Percentiles rank a stretch among this genome's conserved stretches.
Conservation (phyloP, 2,329 filamentous ascomycete species). For the Apiospora malaysiana region DNA sequence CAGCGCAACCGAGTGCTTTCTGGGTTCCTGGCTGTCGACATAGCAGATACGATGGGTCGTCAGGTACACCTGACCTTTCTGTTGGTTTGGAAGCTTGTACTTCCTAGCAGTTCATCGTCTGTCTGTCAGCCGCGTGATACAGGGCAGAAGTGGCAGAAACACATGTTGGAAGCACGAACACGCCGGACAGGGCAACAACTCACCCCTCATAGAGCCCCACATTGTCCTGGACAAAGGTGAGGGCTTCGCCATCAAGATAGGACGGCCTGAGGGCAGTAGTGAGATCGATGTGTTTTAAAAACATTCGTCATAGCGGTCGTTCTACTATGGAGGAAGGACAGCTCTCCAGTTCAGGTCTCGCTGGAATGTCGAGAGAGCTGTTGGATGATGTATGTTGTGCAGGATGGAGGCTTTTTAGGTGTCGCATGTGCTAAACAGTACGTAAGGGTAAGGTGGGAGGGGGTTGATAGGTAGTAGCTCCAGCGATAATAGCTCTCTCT, state of each 20-base stretch:
- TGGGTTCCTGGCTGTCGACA: constrained; percentile 85
- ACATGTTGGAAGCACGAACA: background rate
- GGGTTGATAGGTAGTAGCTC: too few relatives aligned
- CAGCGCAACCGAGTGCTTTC: constrained; percentile 82
- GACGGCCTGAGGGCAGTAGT: constrained; percentile 94
- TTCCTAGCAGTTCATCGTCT: constrained; percentile 63
- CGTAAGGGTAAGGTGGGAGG: too few relatives aligned
- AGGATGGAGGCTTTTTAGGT: constrained; percentile 8
- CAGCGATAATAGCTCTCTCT: too few relatives aligned
- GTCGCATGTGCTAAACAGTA: background rate
- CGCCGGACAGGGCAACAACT: constrained; percentile 41
- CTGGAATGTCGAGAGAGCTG: background rate
- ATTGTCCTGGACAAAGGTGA: constrained; percentile 96
- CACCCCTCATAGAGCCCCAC: constrained; percentile 98
- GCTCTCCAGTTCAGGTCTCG: background rate
- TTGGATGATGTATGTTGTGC: constrained; percentile 8
- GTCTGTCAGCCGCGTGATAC: constrained; percentile 1
- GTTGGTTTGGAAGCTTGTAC: constrained; percentile 91
- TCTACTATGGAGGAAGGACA: background rate
- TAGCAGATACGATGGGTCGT: constrained; percentile 97
- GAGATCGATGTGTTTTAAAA: constrained; percentile 92
- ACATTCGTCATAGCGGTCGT: constrained; percentile 77
- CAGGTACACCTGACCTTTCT: constrained; percentile 95
- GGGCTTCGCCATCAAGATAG: constrained; percentile 89
- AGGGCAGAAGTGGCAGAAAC: background rate